Evolutionary conservation across 2,329 filamentous ascomycete species (phyloP), one percentile per base, ranked within the genome.

Genomic region (Aureobasidium sp.): DNA sequence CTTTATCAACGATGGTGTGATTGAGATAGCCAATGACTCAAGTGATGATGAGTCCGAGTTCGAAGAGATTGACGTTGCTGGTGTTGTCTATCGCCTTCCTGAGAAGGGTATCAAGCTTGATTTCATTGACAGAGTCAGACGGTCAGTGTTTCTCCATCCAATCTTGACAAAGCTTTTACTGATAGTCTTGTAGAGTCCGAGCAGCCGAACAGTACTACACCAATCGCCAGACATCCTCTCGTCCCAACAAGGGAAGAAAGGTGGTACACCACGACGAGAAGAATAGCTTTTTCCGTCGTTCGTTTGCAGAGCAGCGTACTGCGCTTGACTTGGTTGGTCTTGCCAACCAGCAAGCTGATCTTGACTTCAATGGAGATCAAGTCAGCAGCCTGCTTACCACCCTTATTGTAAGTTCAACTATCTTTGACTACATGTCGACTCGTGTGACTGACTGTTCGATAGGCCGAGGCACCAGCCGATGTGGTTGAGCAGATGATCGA

Each of bases 321-420:
- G 86, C 85, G 5, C 78, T 90, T 63, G 85, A 84, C 63, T 77
- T 91, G 36, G 78, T 81, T 48, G 80, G 82, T 64, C 76, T 90
- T 41, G 76, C 79, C 51, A 78, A 77, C 60, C 78, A 79, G 65
- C 76, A 79, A 64, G 73, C 74, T 59, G 77, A 80, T 29, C 76
- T 82, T 54, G 76, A 78, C 36, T 70, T 85, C 54, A 75, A 70
- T 62, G 68, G 71, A 49, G 72, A 79, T 62, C 77, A 77, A 54
- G 70, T 79, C 44, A 72, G 78, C 60, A 73, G 72, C 55, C 79
- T 90, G 62, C 77, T 86, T 58, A 77, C 83, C 63, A 79, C 82
- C 59, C 78, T 90, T 65, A 77, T 88, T 65, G 86, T 89, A 77
- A 78, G 85, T 81, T 65, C 61, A 27, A 36, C 37, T 45, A 3